Evolutionary conservation across 169 alveolate species (phyloP).

Genomic region (Neospora caninum): DNA sequence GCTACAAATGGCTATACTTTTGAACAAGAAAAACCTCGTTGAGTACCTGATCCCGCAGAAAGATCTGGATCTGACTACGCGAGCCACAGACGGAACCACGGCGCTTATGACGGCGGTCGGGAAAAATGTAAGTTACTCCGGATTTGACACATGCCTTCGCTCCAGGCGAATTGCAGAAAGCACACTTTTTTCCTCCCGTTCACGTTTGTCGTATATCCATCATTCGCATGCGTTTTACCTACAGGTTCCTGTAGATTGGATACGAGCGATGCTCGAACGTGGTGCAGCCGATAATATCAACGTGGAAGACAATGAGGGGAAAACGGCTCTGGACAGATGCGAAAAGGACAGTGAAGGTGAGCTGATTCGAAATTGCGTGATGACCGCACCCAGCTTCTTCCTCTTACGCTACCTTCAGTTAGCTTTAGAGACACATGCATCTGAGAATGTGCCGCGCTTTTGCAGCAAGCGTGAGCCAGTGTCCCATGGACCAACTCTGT

Average conservation of each 20-base stretch:
- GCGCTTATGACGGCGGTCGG: slow-evolving; percentile 63
- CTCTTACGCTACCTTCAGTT: no score
- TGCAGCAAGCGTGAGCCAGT: no score
- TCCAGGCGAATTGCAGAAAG: no score
- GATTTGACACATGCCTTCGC: neutral
- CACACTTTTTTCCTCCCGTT: no score
- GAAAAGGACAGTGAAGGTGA: slow-evolving; percentile 42
- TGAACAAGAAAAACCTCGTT: slow-evolving; percentile 57
- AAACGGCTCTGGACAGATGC: slow-evolving; percentile 63
- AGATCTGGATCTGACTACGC: slow-evolving; percentile 61
- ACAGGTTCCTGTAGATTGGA: slow-evolving; percentile 65
- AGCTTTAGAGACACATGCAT: no score
- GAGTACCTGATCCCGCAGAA: slow-evolving; percentile 64
- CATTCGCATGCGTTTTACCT: neutral
- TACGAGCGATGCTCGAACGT: slow-evolving; percentile 62
- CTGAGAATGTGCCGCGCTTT: no score
- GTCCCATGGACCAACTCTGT: neutral
- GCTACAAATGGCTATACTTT: slow-evolving; percentile 64
- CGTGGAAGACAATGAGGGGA: slow-evolving; percentile 62
- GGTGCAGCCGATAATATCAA: slow-evolving; percentile 58
- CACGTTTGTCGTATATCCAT: no score
- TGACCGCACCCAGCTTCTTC: neutral
- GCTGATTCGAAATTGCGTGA: neutral
- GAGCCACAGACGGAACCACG: slow-evolving; percentile 65
- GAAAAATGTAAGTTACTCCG: slow-evolving; percentile 33